These are phyloP conservation scores for Collybia sp. DNA, from an alignment of 768 basidiomycete species.

Conservation along the genomic window DNA sequence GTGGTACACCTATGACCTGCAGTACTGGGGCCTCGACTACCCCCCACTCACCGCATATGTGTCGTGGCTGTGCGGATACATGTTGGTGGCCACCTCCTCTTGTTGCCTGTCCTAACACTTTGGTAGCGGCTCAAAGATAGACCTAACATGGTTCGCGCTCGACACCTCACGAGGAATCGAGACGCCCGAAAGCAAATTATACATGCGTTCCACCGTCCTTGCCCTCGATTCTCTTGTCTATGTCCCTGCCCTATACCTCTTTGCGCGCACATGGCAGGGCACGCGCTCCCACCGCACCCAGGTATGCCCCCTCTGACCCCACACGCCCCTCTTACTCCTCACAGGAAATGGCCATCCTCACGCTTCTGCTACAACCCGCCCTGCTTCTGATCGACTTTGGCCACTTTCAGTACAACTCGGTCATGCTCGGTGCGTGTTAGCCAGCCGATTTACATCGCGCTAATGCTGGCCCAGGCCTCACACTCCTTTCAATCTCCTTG, in stretches of 20 bases:
- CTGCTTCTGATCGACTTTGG: conserved; percentile 85
- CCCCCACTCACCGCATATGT: conserved; percentile 90
- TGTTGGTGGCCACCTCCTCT: conserved; percentile 42
- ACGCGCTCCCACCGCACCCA: conserved; percentile 73
- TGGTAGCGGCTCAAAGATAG: conserved; percentile 30
- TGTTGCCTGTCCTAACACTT: not conserved
- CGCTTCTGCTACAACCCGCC: conserved; percentile 78
- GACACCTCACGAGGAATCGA: conserved; percentile 72
- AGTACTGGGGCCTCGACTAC: conserved; percentile 95
- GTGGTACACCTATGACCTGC: conserved; percentile 88
- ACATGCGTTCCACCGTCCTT: conserved; percentile 79
- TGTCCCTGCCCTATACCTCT: conserved; percentile 67
- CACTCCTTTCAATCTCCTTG: conserved; percentile 62
- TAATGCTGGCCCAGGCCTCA: conserved; percentile 45
- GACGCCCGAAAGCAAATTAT: conserved; percentile 58
- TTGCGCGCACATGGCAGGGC: conserved; percentile 60
- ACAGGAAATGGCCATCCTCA: conserved; percentile 66
- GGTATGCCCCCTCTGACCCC: conserved; percentile 33
- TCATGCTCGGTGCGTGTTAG: conserved; percentile 73
- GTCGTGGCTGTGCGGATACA: conserved; percentile 75
- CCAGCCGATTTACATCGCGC: not conserved
- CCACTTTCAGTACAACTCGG: conserved; percentile 93
- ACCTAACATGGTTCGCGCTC: conserved; percentile 66
- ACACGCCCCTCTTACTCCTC: conserved; percentile 7
- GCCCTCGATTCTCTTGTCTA: conserved; percentile 68